Conservation (phyloP, 257 asterid species). For the Solanum bulbocastanum region DNA sequence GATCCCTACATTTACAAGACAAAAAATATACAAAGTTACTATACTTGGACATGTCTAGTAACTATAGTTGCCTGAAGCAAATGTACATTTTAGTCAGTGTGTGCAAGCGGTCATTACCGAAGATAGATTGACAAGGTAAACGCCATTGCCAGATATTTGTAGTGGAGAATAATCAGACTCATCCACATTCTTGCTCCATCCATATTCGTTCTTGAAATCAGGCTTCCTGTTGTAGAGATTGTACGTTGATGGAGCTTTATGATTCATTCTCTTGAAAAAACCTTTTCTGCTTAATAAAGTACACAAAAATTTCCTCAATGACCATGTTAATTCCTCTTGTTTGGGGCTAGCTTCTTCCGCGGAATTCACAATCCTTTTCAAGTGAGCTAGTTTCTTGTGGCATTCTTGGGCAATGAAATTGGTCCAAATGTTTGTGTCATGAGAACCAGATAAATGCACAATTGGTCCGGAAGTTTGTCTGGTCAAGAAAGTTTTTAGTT, state of each 20-base stretch:
- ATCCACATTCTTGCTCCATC: slow-evolving; percentile 63
- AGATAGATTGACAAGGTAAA: slow-evolving; percentile 36
- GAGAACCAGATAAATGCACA: slow-evolving; percentile 26
- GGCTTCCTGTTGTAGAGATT: slow-evolving; percentile 47
- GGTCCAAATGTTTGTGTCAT: slow-evolving; percentile 36
- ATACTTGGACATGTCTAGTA: background rate
- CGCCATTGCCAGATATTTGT: slow-evolving; percentile 33
- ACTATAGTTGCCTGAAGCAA: background rate
- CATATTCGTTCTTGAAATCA: slow-evolving; percentile 58
- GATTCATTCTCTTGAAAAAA: background rate
- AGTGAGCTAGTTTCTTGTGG: slow-evolving; percentile 23
- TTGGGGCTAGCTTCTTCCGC: background rate
- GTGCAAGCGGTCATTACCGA: slow-evolving; percentile 23
- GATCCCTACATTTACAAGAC: slow-evolving; percentile 43
- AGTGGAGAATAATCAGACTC: slow-evolving; percentile 53
- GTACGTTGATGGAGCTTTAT: slow-evolving; percentile 42
- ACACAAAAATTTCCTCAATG: background rate
- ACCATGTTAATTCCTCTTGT: slow-evolving; percentile 26
- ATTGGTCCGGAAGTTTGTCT: slow-evolving; percentile 49
- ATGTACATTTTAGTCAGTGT: background rate
- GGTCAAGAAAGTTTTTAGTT: slow-evolving; percentile 27
- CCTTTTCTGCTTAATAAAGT: slow-evolving; percentile 10
- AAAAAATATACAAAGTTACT: background rate
- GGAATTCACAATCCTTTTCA: slow-evolving; percentile 31
- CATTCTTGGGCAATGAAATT: slow-evolving; percentile 34